These are phyloP conservation scores for Alternaria atra DNA, from an alignment of 2,329 filamentous ascomycete species.

Conservation along the genomic window DNA sequence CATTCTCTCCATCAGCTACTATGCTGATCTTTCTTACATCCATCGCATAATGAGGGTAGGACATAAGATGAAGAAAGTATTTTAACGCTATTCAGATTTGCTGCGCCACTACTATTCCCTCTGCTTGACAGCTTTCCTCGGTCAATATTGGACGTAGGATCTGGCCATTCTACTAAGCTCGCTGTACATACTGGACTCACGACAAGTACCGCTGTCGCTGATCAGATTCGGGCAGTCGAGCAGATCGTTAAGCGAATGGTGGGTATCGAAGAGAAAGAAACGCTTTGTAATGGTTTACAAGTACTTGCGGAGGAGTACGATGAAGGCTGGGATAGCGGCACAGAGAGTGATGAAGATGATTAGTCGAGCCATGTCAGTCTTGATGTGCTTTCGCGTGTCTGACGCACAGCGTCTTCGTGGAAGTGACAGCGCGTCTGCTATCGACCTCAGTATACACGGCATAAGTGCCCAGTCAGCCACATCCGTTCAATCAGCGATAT, in stretches of 20 bases:
- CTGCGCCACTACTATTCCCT: constrained; percentile 71
- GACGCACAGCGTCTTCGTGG: neutral
- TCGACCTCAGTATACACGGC: neutral
- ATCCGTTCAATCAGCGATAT: neutral
- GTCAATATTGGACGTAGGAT: constrained; percentile 68
- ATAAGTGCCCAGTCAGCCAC: neutral
- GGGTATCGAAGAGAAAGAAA: constrained; percentile 81
- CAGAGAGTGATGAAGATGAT: constrained; percentile 71
- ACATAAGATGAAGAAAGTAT: neutral
- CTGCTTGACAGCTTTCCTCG: constrained; percentile 82
- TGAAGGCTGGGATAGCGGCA: constrained; percentile 82
- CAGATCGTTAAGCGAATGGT: constrained; percentile 70
- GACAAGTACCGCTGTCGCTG: constrained; percentile 77
- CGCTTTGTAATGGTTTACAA: constrained; percentile 79
- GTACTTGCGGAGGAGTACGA: constrained; percentile 88
- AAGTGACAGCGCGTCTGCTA: neutral
- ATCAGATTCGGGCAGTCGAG: constrained; percentile 72
- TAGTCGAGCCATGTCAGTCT: constrained; percentile 22
- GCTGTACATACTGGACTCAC: constrained; percentile 67
- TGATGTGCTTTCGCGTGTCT: neutral
- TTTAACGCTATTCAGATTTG: constrained; percentile 55
- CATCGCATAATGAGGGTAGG: neutral
- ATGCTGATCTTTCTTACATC: neutral
- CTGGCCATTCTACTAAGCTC: constrained; percentile 52
- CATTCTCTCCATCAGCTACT: too few relatives aligned